Conservation (phyloP, 2,329 filamentous ascomycete species). For the Blastomyces gilchristii region DNA sequence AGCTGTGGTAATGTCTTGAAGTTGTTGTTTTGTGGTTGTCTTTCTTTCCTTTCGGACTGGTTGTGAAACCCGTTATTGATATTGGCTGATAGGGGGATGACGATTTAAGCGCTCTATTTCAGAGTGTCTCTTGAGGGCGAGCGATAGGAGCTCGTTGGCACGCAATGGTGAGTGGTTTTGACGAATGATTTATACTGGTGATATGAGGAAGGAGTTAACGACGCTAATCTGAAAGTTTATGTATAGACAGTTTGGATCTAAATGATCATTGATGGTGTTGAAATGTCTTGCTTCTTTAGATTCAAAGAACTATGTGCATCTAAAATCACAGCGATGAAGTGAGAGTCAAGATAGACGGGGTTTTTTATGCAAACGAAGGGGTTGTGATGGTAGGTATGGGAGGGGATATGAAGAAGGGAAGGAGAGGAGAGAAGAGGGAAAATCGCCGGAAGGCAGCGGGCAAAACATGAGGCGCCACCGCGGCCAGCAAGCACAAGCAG, state of each 20-base stretch:
- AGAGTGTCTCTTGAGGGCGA: neutral
- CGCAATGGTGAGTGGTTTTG: neutral
- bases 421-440: neutral
- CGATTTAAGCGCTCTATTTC: neutral
- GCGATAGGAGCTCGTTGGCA: neutral
- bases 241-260: neutral
- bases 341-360: neutral
- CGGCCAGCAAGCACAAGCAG: neutral
- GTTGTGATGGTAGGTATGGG: neutral
- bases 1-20: too few relatives aligned
- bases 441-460: neutral
- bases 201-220: neutral
- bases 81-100: neutral
- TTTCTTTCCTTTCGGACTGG: neutral
- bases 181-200: neutral
- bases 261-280: neutral
- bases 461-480: neutral
- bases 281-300: neutral
- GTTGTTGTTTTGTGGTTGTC: neutral
- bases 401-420: neutral
- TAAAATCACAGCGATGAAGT: neutral
- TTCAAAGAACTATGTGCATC: neutral
- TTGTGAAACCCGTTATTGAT: neutral
- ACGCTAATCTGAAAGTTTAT: neutral
- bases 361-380: neutral